A percentile compares a stretch with the other conserved stretches of the same genome.
These are phyloP conservation scores for Claviceps sp. DNA, from an alignment of 2,329 filamentous ascomycete species.

Conservation along the genomic window DNA sequence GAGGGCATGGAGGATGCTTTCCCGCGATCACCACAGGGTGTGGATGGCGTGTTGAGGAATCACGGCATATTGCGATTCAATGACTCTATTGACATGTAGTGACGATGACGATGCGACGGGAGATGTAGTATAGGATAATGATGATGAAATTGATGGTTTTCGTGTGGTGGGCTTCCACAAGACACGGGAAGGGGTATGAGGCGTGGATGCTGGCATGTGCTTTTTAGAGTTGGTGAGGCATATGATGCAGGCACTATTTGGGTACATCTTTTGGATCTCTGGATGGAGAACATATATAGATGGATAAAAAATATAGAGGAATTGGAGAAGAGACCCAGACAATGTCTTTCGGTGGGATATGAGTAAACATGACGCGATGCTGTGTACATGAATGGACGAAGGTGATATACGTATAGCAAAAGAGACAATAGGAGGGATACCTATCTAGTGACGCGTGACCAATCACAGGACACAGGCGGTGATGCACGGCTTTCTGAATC, in stretches of 20 bases:
- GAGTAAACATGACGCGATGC: no score
- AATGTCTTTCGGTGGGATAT: no score
- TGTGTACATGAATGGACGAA: no score
- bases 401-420: neutral
- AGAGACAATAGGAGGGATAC: no score
- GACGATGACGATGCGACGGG: neutral
- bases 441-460: no score
- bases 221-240: neutral
- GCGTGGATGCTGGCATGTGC: neutral
- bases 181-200: neutral
- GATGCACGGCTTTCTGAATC: no score
- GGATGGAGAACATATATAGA: neutral
- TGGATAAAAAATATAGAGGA: neutral
- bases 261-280: neutral
- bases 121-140: neutral
- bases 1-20: constrained; percentile 35
- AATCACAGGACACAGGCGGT: no score
- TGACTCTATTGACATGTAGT: constrained; percentile 67
- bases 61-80: constrained; percentile 88
- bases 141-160: neutral
- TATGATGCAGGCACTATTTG: neutral
- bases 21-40: constrained; percentile 57
- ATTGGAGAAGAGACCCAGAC: no score
- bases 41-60: constrained; percentile 74
- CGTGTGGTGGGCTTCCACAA: no score